Evolutionary conservation across 2,329 filamentous ascomycete species (phyloP).

Genomic region (Aureobasidium leucospermi): DNA sequence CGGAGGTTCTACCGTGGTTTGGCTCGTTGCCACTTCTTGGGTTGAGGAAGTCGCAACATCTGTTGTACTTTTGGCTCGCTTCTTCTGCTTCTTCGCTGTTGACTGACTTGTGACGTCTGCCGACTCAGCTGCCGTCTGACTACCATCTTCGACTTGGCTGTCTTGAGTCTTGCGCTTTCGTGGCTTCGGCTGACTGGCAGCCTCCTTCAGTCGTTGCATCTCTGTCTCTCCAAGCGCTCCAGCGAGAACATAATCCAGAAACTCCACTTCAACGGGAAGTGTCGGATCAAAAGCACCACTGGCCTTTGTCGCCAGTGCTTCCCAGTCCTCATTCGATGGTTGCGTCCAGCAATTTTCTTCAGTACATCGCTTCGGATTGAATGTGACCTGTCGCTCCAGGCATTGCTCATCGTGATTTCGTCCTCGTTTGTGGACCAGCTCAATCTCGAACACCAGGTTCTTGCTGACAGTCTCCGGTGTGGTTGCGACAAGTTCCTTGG

Average conservation of each 20-base stretch:
- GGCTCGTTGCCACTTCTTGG: not conserved
- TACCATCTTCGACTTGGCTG: not conserved
- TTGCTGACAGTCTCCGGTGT: slow-evolving; percentile 17
- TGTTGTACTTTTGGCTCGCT: too few relatives aligned
- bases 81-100: not conserved
- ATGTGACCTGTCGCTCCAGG: slow-evolving; percentile 28
- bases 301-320: slow-evolving; percentile 25
- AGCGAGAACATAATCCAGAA: slow-evolving; percentile 28
- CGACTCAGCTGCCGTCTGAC: not conserved
- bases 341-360: not conserved
- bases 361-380: slow-evolving; percentile 14
- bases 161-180: slow-evolving; percentile 6
- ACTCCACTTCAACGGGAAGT: slow-evolving; percentile 29
- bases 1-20: not conserved
- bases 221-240: slow-evolving; percentile 22
- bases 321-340: slow-evolving; percentile 23
- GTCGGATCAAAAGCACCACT: slow-evolving; percentile 27
- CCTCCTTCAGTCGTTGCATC: not conserved
- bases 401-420: slow-evolving; percentile 20
- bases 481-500: slow-evolving; percentile 19
- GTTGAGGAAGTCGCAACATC: not conserved
- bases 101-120: not conserved
- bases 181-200: not conserved
- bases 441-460: slow-evolving; percentile 25
- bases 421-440: slow-evolving; percentile 24